These are phyloP conservation scores for Juglanconis oblonga DNA, from an alignment of 2,329 filamentous ascomycete genomes.

Conservation along the genomic window DNA sequence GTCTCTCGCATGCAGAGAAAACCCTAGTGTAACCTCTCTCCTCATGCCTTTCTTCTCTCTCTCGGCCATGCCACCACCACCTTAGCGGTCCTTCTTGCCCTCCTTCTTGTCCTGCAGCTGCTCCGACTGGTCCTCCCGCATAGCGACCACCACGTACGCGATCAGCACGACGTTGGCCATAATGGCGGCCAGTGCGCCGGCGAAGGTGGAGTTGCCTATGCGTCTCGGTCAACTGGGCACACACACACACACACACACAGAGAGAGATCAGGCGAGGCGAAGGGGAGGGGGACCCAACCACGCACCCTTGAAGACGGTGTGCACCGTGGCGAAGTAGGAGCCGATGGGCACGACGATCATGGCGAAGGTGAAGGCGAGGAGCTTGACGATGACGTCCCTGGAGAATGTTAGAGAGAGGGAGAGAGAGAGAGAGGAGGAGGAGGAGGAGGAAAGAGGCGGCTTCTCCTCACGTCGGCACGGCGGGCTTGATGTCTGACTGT, in stretches of 20 bases:
- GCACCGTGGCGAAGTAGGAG: slow-evolving; percentile 80
- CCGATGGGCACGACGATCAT: slow-evolving; percentile 88
- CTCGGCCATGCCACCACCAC: neutral
- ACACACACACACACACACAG: neutral
- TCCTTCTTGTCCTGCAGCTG: slow-evolving; percentile 37
- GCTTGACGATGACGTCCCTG: slow-evolving; percentile 83
- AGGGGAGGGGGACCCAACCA: slow-evolving; percentile 6
- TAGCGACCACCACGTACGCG: slow-evolving; percentile 86
- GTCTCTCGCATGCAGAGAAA: too few relatives aligned
- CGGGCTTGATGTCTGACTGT: slow-evolving; percentile 74
- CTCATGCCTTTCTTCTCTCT: too few relatives aligned
- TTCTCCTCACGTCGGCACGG: slow-evolving; percentile 70
- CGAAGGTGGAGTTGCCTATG: slow-evolving; percentile 77
- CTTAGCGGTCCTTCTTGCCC: slow-evolving; percentile 48
- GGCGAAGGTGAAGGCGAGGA: slow-evolving; percentile 84
- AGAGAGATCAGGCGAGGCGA: neutral
- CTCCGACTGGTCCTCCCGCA: slow-evolving; percentile 73
- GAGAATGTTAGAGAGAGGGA: neutral
- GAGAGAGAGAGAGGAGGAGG: slow-evolving; percentile 6
- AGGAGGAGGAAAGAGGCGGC: neutral
- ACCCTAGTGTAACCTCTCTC: too few relatives aligned
- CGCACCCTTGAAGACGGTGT: slow-evolving; percentile 74
- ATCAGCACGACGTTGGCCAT: slow-evolving; percentile 90
- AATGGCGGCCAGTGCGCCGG: slow-evolving; percentile 79
- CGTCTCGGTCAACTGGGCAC: neutral